phyloP scores from a whole-genome alignment of 805 yeast species.

The Dipodascopsis tothii region DNA sequence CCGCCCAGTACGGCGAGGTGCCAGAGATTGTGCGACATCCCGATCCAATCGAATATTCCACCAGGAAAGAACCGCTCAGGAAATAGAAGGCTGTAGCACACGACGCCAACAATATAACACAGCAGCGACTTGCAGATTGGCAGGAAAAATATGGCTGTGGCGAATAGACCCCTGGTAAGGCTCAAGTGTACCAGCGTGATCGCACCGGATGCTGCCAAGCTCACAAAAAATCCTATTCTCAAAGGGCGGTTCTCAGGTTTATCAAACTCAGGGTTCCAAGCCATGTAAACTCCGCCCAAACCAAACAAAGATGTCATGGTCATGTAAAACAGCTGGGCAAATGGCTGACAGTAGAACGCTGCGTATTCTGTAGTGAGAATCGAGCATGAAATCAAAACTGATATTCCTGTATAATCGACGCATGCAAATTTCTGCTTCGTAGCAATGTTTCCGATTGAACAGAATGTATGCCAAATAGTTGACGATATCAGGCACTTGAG shows the following conservation, averaged over 20 bases:
- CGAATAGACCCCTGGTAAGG: slow-evolving; percentile 47
- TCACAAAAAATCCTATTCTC: slow-evolving; percentile 71
- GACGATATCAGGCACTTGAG: slow-evolving; percentile 72
- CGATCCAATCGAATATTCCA: slow-evolving; percentile 34
- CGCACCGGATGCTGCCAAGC: slow-evolving; percentile 69
- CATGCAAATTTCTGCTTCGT: slow-evolving; percentile 74
- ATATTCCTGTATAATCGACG: slow-evolving; percentile 90
- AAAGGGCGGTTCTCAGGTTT: slow-evolving; percentile 74
- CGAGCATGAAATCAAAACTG: slow-evolving; percentile 81
- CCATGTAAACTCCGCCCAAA: slow-evolving; percentile 60
- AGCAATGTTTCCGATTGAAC: slow-evolving; percentile 57
- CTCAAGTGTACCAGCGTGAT: slow-evolving; percentile 53
- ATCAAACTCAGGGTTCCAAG: slow-evolving; percentile 92
- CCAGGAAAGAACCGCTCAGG: slow-evolving; percentile 68
- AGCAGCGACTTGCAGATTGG: slow-evolving; percentile 67
- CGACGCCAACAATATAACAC: slow-evolving; percentile 76
- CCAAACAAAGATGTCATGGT: slow-evolving; percentile 61
- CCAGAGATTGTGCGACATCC: slow-evolving; percentile 97
- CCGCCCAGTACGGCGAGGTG: slow-evolving; percentile 86
- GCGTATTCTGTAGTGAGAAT: slow-evolving; percentile 80
- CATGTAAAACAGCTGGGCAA: slow-evolving; percentile 45
- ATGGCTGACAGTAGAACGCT: slow-evolving; percentile 55
- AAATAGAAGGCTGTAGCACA: slow-evolving; percentile 75
- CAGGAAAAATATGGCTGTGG: slow-evolving; percentile 47
- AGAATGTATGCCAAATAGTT: slow-evolving; percentile 85